Conservation (phyloP, 805 yeast genomes). For the Schwanniomyces occidentalis region DNA sequence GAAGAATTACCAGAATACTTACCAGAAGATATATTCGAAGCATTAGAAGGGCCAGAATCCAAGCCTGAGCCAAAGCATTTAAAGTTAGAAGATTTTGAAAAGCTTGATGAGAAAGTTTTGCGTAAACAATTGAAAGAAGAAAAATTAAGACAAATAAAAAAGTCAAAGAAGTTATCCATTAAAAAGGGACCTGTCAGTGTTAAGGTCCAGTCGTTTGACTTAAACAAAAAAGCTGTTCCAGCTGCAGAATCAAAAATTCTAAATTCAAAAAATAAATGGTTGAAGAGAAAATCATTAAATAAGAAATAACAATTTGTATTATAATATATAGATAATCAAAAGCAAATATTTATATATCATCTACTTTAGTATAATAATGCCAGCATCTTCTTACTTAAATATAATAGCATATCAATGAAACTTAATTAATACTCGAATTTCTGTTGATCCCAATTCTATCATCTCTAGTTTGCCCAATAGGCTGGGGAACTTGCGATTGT, state of each 20-base stretch:
- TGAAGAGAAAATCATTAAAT: slow-evolving; percentile 38
- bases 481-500: slow-evolving; percentile 4
- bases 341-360: no score
- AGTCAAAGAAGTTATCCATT: slow-evolving; percentile 22
- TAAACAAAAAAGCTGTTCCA: slow-evolving; percentile 29
- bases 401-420: no score
- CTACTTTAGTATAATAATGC: slow-evolving; percentile 4
- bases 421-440: slow-evolving; percentile 2
- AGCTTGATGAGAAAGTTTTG: slow-evolving; percentile 24
- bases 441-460: slow-evolving; percentile 23
- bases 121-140: slow-evolving; percentile 34
- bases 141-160: slow-evolving; percentile 27
- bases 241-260: slow-evolving; percentile 33
- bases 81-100: slow-evolving; percentile 32
- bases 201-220: slow-evolving; percentile 26
- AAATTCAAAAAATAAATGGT: slow-evolving; percentile 37
- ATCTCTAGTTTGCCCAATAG: slow-evolving; percentile 12
- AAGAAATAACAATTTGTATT: slow-evolving; percentile 21
- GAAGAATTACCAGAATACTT: slow-evolving; percentile 40
- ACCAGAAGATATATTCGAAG: slow-evolving; percentile 39
- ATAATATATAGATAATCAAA: neutral
- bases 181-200: slow-evolving; percentile 45
- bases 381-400: slow-evolving; percentile 2
- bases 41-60: slow-evolving; percentile 14
- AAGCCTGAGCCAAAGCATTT: slow-evolving; percentile 21